Evolutionary conservation across 129 eudicot genomes (phyloP), one percentile per base, ranked within the genome.

Genomic region (Centella asiatica): DNA sequence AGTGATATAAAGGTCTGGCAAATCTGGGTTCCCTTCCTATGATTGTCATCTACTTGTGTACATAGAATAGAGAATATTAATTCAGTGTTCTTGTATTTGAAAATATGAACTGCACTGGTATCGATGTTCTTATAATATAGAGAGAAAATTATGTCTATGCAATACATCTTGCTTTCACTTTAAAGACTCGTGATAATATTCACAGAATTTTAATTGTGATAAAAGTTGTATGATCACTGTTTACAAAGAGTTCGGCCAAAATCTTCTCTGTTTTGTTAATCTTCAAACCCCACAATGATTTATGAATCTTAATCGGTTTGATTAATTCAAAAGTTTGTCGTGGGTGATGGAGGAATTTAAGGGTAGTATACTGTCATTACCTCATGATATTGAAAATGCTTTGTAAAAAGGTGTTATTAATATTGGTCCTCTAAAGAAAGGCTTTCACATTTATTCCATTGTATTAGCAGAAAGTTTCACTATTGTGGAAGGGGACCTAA

Each of bases 1-100:
- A 79, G 78, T 79, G 94, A 90, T 67, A 70, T 83, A 0, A 86
- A 80, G 68, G 69, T 86, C 8, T 90, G 97, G 97, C 54, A 61
- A 68, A 66, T 86, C 15, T 77, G 79, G 77, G 87, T 84, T 50
- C 93, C 97, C 12, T 59, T 66, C 2, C 63, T 69, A 53, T 72
- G 72, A 73, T 58, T 58, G 1, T 26, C 34, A 26, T 3, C 36
- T 67, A 54, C 47, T 25, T 67, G 31, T 23, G 17, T 33, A 31
- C 0, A 26, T 31, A 56, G 19, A 2, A 14, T 12, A n/a, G 27
- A 57, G n/a, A 39, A 32, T 57, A 12, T 34, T 20, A 12, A 18
- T 34, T 34, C 4, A 15, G 6, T 12, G 63, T 58, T 22, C 46
- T 56, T 56, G 22, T n/a, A 12, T 50, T 25, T 19, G 8, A 28